These are phyloP conservation scores for Fusarium sp. DNA, from an alignment of 2,329 filamentous ascomycete species.

Conservation along the genomic window DNA sequence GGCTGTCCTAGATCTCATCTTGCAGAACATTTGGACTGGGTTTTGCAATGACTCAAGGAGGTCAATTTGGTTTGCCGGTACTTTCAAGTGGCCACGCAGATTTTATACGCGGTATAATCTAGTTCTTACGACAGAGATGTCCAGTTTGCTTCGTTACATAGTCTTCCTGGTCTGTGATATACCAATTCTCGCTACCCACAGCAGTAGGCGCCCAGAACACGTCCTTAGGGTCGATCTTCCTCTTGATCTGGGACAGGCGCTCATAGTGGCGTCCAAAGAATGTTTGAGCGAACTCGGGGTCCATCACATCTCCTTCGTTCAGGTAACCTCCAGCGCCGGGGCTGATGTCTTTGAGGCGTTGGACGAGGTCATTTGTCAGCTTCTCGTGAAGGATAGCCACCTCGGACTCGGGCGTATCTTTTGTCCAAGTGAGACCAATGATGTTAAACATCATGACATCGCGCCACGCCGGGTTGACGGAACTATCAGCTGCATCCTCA, in stretches of 20 bases:
- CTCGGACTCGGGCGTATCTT: slow-evolving; percentile 20
- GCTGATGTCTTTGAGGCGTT: slow-evolving; percentile 49
- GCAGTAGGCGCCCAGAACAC: slow-evolving; percentile 45
- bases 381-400: slow-evolving; percentile 47
- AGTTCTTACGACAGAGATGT: slow-evolving; percentile 19
- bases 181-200: slow-evolving; percentile 25
- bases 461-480: slow-evolving; percentile 65
- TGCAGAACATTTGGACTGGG: too few relatives aligned
- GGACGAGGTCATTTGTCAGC: slow-evolving; percentile 51
- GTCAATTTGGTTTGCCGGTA: too few relatives aligned
- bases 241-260: slow-evolving; percentile 49
- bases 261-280: slow-evolving; percentile 52
- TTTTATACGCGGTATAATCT: not conserved
- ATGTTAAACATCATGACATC: slow-evolving; percentile 56
- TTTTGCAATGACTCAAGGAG: too few relatives aligned
- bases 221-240: slow-evolving; percentile 49
- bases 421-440: slow-evolving; percentile 42
- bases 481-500: slow-evolving; percentile 48
- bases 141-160: slow-evolving; percentile 29
- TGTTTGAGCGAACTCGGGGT: slow-evolving; percentile 44
- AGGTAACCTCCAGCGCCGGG: slow-evolving; percentile 48
- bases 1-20: too few relatives aligned
- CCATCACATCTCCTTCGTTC: slow-evolving; percentile 53
- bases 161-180: slow-evolving; percentile 22
- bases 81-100: too few relatives aligned